Evolutionary conservation across 768 basidiomycete species (phyloP).

Genomic region (Mycena epipterygia): DNA sequence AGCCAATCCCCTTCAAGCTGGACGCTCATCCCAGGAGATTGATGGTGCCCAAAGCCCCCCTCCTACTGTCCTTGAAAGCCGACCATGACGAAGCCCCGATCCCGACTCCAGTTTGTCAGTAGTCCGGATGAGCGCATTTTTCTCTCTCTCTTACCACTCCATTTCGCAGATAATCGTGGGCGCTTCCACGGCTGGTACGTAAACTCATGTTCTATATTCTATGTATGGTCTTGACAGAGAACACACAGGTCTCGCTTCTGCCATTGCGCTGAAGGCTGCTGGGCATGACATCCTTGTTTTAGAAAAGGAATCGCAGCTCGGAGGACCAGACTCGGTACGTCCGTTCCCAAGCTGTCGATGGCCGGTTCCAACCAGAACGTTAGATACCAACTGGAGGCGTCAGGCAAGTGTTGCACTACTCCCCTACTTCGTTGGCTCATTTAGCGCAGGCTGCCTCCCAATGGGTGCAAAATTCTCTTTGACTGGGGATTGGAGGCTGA

Average conservation of each 20-base stretch:
- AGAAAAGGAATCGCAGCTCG: slow-evolving; percentile 20
- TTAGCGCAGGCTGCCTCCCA: slow-evolving; percentile 27
- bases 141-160: too few species aligned
- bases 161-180: slow-evolving; percentile 33
- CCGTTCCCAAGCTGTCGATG: too few species aligned
- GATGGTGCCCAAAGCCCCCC: too few species aligned
- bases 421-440: neutral
- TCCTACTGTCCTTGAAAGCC: too few species aligned
- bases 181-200: slow-evolving; percentile 28
- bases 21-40: too few species aligned
- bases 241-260: slow-evolving; percentile 24
- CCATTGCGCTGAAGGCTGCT: slow-evolving; percentile 23
- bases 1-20: too few species aligned
- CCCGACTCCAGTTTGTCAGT: too few species aligned
- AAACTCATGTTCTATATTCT: too few species aligned
- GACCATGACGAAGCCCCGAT: too few species aligned
- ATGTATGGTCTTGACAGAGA: too few species aligned
- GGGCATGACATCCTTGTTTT: slow-evolving; percentile 26
- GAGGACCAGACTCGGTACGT: slow-evolving; percentile 21
- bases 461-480: slow-evolving; percentile 33
- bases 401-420: neutral
- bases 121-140: too few species aligned
- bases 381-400: slow-evolving; percentile 22
- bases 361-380: neutral
- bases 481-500: slow-evolving; percentile 33